Base-by-base conservation (phyloP, 805 yeast genomes). In the Starmera amethionina region DNA sequence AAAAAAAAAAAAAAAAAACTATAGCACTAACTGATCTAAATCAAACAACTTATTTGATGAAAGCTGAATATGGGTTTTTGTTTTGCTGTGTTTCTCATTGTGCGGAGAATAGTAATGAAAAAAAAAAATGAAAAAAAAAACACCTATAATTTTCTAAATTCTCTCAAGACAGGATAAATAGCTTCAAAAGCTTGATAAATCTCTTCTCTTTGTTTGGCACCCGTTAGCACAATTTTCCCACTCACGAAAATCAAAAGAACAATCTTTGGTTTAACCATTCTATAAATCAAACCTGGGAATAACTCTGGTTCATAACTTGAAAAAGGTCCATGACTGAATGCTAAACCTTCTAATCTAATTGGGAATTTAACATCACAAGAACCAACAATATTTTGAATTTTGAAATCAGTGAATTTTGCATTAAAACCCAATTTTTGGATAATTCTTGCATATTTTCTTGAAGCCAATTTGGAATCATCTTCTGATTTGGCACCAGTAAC, bases 401-500 rank as follows among this genome's bases (percentile, higher is more conserved):
- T 93, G 67, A 93, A 93, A 60, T 93, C 97, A 29, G 97, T 90
- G 59, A 93, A 93, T 61, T 93, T 93, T 41, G 98, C 97, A 59
- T 89, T 86, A 68, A 93, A 93, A 3, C 98, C 98, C 51, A 93
- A 81, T 62, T 93, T 93, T 63, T 93, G 98, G 50, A 93, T 93
- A 57, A 93, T 93, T 70, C 98, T 80, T 2, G 98, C 98, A 55
- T 93, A 93, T 62, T 93, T 93, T 67, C 98, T 78, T 16, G 96
- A 87, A 1, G 98, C 98, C 49, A 93, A 73, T 62, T 93, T 93
- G n/a, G 97, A 87, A 60, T 93, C 97, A 59, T 93, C 97, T 62
- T 93, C 98, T 31, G 95, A 83, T 63, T 93, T 93, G 19, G 98
- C 98, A 75, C 98, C 98, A 28, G 97, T 93, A 13, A 93, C 98